Conservation (phyloP, 768 basidiomycete genomes). For the Xerocomellus dryophilus region DNA sequence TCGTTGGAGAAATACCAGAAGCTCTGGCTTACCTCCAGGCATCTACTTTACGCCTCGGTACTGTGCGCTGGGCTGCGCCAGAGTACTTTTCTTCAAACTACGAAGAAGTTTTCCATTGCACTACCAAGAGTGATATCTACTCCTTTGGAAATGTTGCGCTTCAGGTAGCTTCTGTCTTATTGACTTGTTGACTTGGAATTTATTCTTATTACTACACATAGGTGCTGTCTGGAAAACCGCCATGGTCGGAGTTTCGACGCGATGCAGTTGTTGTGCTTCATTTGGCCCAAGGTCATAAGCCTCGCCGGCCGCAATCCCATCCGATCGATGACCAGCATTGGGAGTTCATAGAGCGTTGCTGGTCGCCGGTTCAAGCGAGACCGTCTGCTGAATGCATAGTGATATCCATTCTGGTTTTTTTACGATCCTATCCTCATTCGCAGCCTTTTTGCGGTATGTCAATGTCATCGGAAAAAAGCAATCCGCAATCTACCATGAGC, state of each 20-base stretch:
- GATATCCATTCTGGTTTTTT: neutral
- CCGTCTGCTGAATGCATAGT: neutral
- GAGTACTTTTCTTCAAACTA: neutral
- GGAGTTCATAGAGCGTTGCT: slow-evolving; percentile 8
- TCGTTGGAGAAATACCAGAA: slow-evolving; percentile 5
- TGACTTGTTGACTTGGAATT: neutral
- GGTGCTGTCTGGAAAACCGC: slow-evolving; percentile 2
- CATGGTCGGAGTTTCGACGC: slow-evolving; percentile 6
- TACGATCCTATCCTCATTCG: neutral
- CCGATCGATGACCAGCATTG: slow-evolving; percentile 6
- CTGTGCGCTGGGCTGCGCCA: slow-evolving; percentile 9
- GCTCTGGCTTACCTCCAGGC: slow-evolving; percentile 2
- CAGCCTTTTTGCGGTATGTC: neutral
- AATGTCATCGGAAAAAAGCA: neutral
- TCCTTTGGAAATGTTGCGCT: slow-evolving; percentile 7
- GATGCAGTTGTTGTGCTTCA: neutral
- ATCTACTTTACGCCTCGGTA: slow-evolving; percentile 3
- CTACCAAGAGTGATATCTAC: slow-evolving; percentile 8
- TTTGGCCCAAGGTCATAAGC: slow-evolving; percentile 2
- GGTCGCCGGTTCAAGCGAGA: slow-evolving; percentile 1
- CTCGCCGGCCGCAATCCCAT: slow-evolving; percentile 4
- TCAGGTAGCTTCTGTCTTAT: neutral
- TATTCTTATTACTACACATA: neutral
- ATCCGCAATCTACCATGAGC: neutral
- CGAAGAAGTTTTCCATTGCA: neutral